Evolutionary conservation across 495 filamentous ascomycete species (phyloP).

Genomic region (Penicillium samsonianum): DNA sequence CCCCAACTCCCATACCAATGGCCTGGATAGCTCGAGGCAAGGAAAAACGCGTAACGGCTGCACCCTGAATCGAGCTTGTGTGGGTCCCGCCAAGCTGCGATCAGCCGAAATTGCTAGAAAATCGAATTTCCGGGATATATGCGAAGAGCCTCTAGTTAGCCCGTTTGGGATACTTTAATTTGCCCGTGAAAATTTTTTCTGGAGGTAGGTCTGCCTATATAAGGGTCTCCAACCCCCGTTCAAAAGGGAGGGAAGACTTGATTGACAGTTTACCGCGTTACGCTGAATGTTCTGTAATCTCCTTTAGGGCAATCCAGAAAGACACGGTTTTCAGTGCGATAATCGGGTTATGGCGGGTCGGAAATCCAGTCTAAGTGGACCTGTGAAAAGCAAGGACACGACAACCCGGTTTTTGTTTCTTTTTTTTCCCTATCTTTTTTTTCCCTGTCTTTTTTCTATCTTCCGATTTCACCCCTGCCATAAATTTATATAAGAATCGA

Average conservation of each 20-base stretch:
- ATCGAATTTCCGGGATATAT: slow-evolving; percentile 20
- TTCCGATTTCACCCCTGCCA: background rate
- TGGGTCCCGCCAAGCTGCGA: slow-evolving; percentile 37
- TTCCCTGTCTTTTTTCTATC: slow-evolving; percentile 6
- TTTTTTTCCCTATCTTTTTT: slow-evolving; percentile 20
- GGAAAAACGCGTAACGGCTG: slow-evolving; percentile 11
- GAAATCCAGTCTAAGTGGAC: slow-evolving; percentile 29
- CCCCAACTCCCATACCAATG: background rate
- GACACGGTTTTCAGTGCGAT: slow-evolving; percentile 12
- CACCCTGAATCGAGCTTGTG: slow-evolving; percentile 31
- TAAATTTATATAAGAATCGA: slow-evolving; percentile 6
- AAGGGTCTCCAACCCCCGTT: slow-evolving; percentile 7
- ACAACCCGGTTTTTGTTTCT: slow-evolving; percentile 20
- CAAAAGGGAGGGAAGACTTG: background rate
- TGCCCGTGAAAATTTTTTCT: too few species aligned
- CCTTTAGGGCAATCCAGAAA: slow-evolving; percentile 24
- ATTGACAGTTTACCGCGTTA: background rate
- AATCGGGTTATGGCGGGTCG: slow-evolving; percentile 33
- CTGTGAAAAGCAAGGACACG: slow-evolving; percentile 25
- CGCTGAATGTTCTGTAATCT: slow-evolving; percentile 12
- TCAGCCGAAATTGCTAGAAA: slow-evolving; percentile 27
- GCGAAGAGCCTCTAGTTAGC: slow-evolving; percentile 25
- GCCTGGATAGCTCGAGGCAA: background rate
- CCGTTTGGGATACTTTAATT: slow-evolving; percentile 4
- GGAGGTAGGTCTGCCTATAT: slow-evolving; percentile 6